Base-by-base conservation (phyloP, 179 eudicot genomes). In the Camellia oleifera region DNA sequence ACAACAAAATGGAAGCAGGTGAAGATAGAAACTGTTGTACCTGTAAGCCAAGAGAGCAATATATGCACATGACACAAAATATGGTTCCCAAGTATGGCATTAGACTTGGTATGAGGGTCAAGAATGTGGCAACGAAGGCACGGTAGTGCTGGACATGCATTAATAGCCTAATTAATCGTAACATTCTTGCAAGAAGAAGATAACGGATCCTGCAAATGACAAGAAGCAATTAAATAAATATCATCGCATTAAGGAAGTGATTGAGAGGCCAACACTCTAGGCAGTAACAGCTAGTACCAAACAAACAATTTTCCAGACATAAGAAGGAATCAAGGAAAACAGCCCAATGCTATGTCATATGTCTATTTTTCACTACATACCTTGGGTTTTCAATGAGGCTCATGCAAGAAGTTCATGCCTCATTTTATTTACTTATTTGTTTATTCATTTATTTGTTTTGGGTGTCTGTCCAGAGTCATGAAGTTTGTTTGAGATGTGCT, bases 61-160 rank as follows among this genome's bases (percentile, higher is more conserved):
- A 96, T 80, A 94, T 78, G 86, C 99, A 96, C 90, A 96, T 80
- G 84, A 94, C 80, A 79, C 99, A 96, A 78, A 96, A 96, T 69
- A 96, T 89, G 78, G 94, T 91, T 74, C 99, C 99, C 72, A 96
- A 78, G 82, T 92, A 94, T 60, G 99, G 99, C 99, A 96, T 96
- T 82, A 96, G 84, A 85, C 99, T 96, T 56, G 99, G 99, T 76
- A 96, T 78, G 26, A 96, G 92, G 79, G 96, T 91, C 75, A 91
- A 86, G 79, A 96, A 96, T 78, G 99, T 96, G 15, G 99, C 97
- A 84, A 96, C 86, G 84, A 94, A 96, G 74, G 97, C 98, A 72
- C 98, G 90, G 84, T 91, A 96, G 53, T 88, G 91, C 75, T 86
- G 79, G 84, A 96, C 94, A 80, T 84, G 92, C 97, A 96, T 91